Evolutionary conservation across 495 filamentous ascomycete genomes (phyloP), one percentile per base, ranked within the genome.

Genomic region (Penicillium canescens): DNA sequence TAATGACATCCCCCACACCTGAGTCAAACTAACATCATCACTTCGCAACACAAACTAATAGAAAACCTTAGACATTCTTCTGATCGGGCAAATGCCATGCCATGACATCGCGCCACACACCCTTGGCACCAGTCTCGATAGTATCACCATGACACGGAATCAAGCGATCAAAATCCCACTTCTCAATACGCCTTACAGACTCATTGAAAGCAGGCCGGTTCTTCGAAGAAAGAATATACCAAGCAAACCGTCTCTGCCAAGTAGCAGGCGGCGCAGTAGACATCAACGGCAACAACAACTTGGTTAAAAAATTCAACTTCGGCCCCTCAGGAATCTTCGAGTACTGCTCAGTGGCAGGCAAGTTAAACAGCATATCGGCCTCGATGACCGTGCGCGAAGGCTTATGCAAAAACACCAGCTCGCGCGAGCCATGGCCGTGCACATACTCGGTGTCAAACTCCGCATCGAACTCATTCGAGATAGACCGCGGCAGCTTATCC

Each of bases 131-230:
- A 16, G 72, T 84, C 68, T 92, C 87, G 54, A 97, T 86, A 26
- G 89, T 85, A 78, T 98, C 94, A 8, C 94, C 94, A 77, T 98
- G 94, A 66, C 92, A 97, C 1, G 92, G 91, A 62, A 98, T 84
- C 55, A 98, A 79, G 16, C 83, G 87, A 55, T 92, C 86, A 61
- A 96, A 92, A 55, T 93, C 89, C 93, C 93, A 98, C 37, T 62
- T 63, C 26, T 79, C 75, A 56, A 98, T 95, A 55, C 82, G 76
- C 56, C 66, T 64, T 31, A 90, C 73, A 55, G 86, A 89, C 58
- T 81, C 76, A 46, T 83, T 82, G 63, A 91, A 96, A 5, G 80
- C 85, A 12, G 62, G 33, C 42, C 91, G 77, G 69, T 96, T 83
- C 6, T 61, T 68, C 7, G 73, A 60, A 55, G 88, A 87, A 21